Conservation (phyloP, 2,329 filamentous ascomycete species). For the Fusarium pseudonygamai region DNA sequence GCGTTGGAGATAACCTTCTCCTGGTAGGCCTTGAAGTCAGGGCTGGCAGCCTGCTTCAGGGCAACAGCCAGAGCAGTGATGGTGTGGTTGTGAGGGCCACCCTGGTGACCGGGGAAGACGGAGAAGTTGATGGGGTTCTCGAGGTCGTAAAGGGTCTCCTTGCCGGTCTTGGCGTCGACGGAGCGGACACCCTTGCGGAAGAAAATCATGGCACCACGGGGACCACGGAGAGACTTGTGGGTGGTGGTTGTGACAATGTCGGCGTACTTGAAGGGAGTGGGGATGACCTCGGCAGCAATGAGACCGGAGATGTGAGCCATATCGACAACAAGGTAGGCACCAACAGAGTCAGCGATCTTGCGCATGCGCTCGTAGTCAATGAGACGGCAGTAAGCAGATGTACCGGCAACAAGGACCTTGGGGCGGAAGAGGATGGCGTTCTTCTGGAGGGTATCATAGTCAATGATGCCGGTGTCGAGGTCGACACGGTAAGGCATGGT, state of each 20-base stretch:
- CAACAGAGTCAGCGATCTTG: constrained; percentile 91
- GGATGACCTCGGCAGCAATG: constrained; percentile 91
- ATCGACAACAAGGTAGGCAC: constrained; percentile 94
- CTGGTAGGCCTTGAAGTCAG: constrained; percentile 95
- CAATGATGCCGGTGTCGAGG: constrained; percentile 91
- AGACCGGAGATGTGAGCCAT: constrained; percentile 99
- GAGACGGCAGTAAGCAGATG: constrained; percentile 96
- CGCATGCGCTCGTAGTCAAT: constrained; percentile 98
- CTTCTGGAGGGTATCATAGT: constrained; percentile 93
- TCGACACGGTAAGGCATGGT: constrained; percentile 96
- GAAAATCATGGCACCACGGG: constrained; percentile 99
- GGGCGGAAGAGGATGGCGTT: constrained; percentile 92
- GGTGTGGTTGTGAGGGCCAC: constrained; percentile 99
- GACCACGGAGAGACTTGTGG: constrained; percentile 98
- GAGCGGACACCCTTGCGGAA: constrained; percentile 96
- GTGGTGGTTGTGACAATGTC: constrained; percentile 99
- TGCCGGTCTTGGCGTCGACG: constrained; percentile 88
- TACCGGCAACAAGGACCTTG: constrained; percentile 95
- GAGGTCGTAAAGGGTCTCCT: constrained; percentile 90
- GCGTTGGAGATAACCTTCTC: constrained; percentile 92
- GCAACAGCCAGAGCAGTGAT: constrained; percentile 97
- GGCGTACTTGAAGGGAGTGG: constrained; percentile 89
- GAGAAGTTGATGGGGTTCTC: constrained; percentile 98
- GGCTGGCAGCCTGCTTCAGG: constrained; percentile 88
- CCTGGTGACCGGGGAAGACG: constrained; percentile 98